Evolutionary conservation across 768 basidiomycete species (phyloP), one percentile per base, ranked within the genome.

Genomic region (Suillus plorans): DNA sequence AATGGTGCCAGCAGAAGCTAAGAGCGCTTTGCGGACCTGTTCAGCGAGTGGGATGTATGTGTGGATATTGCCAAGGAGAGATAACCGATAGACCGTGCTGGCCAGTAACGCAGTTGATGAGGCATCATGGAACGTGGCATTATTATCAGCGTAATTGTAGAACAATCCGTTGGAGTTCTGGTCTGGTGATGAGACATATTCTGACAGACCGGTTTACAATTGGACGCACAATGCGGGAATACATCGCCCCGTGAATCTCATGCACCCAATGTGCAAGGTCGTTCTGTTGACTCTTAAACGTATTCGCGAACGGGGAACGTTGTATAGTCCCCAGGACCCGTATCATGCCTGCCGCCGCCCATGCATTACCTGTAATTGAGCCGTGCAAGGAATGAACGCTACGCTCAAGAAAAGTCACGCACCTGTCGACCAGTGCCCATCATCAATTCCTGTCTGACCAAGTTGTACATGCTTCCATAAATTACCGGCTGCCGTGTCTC

Each of bases 341-440:
- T 12, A 92, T 79, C 84, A 94, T 94, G 1, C 95, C 94, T 20
- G 87, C 90, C 0, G 92, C 92, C 0, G 91, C 95, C 95, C 95
- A 97, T 3, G 80, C 94, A 63, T 95, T 95, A 0, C 94, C 94
- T 90, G 58, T 34, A 28, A 13, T 12, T 6, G 8, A 63, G 22
- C 7, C 52, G 31, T 53, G 10, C 62, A 18, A 56, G 20, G 5
- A 49, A 28, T 34, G 22, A 62, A 8, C 31, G 39, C 4, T 13
- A 18, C 3, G 28, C 37, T 14, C 34, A 50, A 37, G 10, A 37
- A 37, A 16, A 22, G 9, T 5, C 57, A 73, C 79, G 59, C 56
- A 88, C 90, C 90, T 5, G 93, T 93, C 1, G 90, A 85, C 92
- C 92, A 95, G 70, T 90, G 88, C 0, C 92, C 91, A 5, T 77